Evolutionary conservation across 768 basidiomycete genomes (phyloP), one percentile per base, ranked within the genome.

Genomic region (Mycena kentingensis): DNA sequence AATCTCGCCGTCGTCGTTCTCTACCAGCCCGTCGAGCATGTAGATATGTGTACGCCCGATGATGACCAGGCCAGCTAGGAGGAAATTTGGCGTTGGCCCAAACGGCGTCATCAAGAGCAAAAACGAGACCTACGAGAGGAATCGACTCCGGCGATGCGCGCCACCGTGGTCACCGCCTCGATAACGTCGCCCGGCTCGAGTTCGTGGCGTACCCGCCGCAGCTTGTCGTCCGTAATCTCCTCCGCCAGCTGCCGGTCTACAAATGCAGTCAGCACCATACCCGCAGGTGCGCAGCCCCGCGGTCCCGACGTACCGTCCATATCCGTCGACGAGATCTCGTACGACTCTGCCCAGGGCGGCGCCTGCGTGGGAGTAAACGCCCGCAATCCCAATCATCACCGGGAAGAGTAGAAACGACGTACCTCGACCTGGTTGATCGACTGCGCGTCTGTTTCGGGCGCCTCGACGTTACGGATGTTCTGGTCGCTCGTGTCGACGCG

Each of bases 121-220:
- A 28, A 42, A 53, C 37, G 47, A n/a, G 24, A 75, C 88, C 65
- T 57, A 94, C 93, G 93, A 54, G 87, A 92, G 15, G 92, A 91
- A 68, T 97, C 95, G 4, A 98, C 91, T 1, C 94, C 95, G 13
- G 84, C 84, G 43, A 97, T 83, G 12, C 93, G 82, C 5, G 91
- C 90, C 41, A 95, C 90, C 11, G 94, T 98, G 46, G 80, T 80
- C 6, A 90, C 84, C 13, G 84, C 90, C 58, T 95, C 90, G 29
- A 98, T 90, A 7, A 93, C 80, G 66, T 98, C 94, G 3, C 91
- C 90, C 21, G 90, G 84, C 64, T 94, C 90, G 22, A 96, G 75
- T 52, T 93, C 87, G 62, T 93, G 90, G 34, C 92, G 79, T 6
- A 97, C 84, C 49, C 91, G 76, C 16, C 93, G 82, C 66, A 93